Evolutionary conservation across 1,284 basidiomycete genomes (phyloP).

Genomic region (Clitocybe nebularis): DNA sequence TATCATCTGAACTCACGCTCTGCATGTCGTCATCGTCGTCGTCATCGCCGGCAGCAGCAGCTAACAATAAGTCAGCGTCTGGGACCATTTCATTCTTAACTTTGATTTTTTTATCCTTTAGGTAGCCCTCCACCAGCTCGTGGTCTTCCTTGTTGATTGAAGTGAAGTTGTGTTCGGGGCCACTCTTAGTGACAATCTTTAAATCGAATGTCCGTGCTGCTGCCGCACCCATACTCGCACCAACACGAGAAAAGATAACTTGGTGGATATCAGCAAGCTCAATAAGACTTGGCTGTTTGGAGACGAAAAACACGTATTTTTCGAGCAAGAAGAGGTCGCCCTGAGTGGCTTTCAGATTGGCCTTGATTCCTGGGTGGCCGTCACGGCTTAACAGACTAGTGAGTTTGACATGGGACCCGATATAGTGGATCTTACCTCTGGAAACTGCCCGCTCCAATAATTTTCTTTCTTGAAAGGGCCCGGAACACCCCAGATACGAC

Average conservation of each 20-base stretch:
- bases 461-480: slow-evolving; percentile 87
- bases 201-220: slow-evolving; percentile 95
- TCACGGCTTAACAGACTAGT: slow-evolving; percentile 51
- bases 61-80: slow-evolving; percentile 75
- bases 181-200: slow-evolving; percentile 80
- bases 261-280: slow-evolving; percentile 91
- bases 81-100: slow-evolving; percentile 96
- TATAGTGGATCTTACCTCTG: slow-evolving; percentile 55
- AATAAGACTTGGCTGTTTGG: slow-evolving; percentile 92
- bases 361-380: slow-evolving; percentile 85
- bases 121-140: slow-evolving; percentile 79
- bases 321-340: slow-evolving; percentile 98
- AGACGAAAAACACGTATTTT: slow-evolving; percentile 97
- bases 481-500: slow-evolving; percentile 96
- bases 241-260: slow-evolving; percentile 92
- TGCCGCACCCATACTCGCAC: slow-evolving; percentile 78
- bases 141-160: slow-evolving; percentile 97
- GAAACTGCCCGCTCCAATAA: slow-evolving; percentile 82
- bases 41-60: slow-evolving; percentile 60
- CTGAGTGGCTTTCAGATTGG: slow-evolving; percentile 95
- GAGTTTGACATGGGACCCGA: slow-evolving; percentile 2
- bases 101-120: slow-evolving; percentile 88
- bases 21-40: slow-evolving; percentile 87
- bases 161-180: slow-evolving; percentile 86
- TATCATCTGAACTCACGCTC: slow-evolving; percentile 70